Evolutionary conservation across 495 filamentous ascomycete genomes (phyloP).

Genomic region (Penicillium atrosanguineum): DNA sequence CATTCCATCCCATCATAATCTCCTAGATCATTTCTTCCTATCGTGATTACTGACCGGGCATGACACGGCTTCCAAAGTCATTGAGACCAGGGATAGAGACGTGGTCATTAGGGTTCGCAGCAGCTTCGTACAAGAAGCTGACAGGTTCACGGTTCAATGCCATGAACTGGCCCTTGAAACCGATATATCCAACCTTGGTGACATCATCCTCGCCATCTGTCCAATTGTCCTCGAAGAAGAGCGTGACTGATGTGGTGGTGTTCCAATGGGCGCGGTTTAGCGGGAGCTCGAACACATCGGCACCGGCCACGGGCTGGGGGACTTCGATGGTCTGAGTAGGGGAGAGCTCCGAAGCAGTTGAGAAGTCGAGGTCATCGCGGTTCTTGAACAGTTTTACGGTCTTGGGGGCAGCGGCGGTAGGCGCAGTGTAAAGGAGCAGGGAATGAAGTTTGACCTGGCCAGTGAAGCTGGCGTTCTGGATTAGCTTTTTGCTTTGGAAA

Average conservation of each 20-base stretch:
- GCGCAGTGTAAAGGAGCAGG: conserved; percentile 76
- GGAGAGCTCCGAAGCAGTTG: conserved; percentile 60
- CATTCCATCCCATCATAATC: not conserved
- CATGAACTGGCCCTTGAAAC: conserved; percentile 92
- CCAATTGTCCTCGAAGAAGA: conserved; percentile 76
- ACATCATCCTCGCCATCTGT: conserved; percentile 69
- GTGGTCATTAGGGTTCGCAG: conserved; percentile 88
- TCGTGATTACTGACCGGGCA: conserved; percentile 35
- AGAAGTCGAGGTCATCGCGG: conserved; percentile 82
- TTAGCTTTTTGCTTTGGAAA: conserved; percentile 11
- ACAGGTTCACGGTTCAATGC: conserved; percentile 77
- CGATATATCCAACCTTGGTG: conserved; percentile 77
- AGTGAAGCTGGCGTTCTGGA: conserved; percentile 67
- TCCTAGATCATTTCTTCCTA: not conserved
- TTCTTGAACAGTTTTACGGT: conserved; percentile 85
- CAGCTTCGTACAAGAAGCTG: conserved; percentile 88
- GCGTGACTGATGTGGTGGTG: conserved; percentile 66
- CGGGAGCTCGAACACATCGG: conserved; percentile 79
- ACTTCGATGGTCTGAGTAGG: conserved; percentile 79
- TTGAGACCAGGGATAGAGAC: conserved; percentile 47
- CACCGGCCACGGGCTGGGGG: conserved; percentile 58
- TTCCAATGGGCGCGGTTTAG: conserved; percentile 88
- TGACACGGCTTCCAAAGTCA: conserved; percentile 36
- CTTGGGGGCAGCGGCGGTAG: conserved; percentile 67
- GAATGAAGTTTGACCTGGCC: conserved; percentile 90